phyloP scores from a whole-genome alignment of 2,329 filamentous ascomycete species.

The Alternaria consortialis region DNA sequence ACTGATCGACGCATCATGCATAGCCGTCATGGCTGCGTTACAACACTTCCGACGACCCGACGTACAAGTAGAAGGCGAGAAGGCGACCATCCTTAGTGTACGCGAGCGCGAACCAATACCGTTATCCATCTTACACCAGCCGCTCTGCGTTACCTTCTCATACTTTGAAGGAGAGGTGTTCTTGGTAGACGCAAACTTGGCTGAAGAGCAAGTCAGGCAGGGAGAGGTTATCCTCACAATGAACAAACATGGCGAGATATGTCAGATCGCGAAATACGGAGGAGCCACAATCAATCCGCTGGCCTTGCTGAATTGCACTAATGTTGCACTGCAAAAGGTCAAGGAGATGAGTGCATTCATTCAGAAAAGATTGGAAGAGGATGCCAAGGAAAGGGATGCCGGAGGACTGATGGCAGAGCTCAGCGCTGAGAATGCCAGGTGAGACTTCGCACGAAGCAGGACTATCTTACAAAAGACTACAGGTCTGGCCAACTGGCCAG shows the following conservation, averaged over 20 bases:
- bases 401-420: constrained; percentile 82
- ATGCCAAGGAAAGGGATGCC: constrained; percentile 78
- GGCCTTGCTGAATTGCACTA: constrained; percentile 77
- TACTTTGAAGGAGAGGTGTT: constrained; percentile 80
- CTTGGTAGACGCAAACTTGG: constrained; percentile 73
- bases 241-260: constrained; percentile 89
- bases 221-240: constrained; percentile 82
- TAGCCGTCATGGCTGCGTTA: constrained; percentile 86
- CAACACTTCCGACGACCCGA: constrained; percentile 93
- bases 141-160: constrained; percentile 89
- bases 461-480: constrained; percentile 23
- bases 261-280: constrained; percentile 89
- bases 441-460: constrained; percentile 41
- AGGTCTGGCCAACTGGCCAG: constrained; percentile 18
- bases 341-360: constrained; percentile 81
- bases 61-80: constrained; percentile 83
- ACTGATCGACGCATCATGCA: constrained; percentile 83
- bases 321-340: constrained; percentile 77
- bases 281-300: constrained; percentile 84
- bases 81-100: constrained; percentile 82
- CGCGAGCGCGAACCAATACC: constrained; percentile 90
- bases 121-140: constrained; percentile 89
- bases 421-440: constrained; percentile 85
- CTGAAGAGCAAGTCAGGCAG: constrained; percentile 79
- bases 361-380: constrained; percentile 76